Base-by-base conservation (phyloP, 805 yeast genomes). In the Saccharomycopsis guyanensis region DNA sequence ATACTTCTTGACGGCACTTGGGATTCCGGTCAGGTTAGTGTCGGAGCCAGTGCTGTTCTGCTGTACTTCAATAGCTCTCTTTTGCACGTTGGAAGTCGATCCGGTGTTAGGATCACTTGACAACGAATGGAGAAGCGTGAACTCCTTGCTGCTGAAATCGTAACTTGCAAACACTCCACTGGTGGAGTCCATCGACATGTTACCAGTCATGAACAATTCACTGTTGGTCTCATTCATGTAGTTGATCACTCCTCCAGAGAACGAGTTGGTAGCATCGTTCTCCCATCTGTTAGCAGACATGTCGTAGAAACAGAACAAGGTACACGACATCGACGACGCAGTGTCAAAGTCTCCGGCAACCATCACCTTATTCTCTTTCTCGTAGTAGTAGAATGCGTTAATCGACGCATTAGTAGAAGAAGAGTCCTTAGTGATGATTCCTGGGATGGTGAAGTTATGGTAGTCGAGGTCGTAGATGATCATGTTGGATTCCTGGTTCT, bases 291-390 rank as follows among this genome's bases (percentile, higher is more conserved):
- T 65, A 27, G 69, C 66, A 3, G 62, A 58, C 50, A 78, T 60
- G 55, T 81, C 80, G 58, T 75, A 86, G 31, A 81, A 63, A 59
- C 96, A 88, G 32, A 89, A 61, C 1, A 76, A 72, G 2, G 68
- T 60, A 62, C 96, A 88, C 22, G 64, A 61, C 27, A 72, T 63
- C 3, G 75, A 65, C 0, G 82, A 80, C 1, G 84, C 80, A 18
- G 68, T 59, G 18, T 69, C 72, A 58, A 85, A 87, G 37, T 73
- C 68, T 20, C 97, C 96, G 34, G 84, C 95, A 10, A 85, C 85
- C 23, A 87, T 62, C 16, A 68, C 55, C 1, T 71, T 65, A 5
- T 64, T 45, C 24, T 69, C 66, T 24, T 61, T 63, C 20, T 66
- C 66, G 27, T 71, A 68, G 15, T 71, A 52, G 15, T 61, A 60